Conservation (phyloP, 495 filamentous ascomycete genomes). For the Aspergillus biplanus region DNA sequence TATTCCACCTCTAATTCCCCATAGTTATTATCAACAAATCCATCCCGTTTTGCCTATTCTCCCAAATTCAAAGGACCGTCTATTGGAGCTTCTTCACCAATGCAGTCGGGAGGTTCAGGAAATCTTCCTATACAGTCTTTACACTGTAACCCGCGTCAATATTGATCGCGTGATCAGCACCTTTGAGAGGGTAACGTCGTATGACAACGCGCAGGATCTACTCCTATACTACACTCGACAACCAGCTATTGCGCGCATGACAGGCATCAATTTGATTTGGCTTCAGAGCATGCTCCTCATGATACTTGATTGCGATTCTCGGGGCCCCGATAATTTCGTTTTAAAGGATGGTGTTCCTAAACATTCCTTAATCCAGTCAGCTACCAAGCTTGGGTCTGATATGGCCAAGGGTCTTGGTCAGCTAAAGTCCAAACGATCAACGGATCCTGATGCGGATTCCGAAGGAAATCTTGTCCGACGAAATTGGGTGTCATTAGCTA, state of each 20-base stretch:
- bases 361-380: constrained; percentile 44
- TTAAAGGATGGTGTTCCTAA: constrained; percentile 49
- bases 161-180: constrained; percentile 38
- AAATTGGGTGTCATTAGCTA: constrained; percentile 74
- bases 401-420: constrained; percentile 47
- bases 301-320: constrained; percentile 49
- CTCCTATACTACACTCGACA: constrained; percentile 59
- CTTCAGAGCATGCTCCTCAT: constrained; percentile 49
- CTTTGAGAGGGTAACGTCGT: constrained; percentile 46
- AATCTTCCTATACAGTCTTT: constrained; percentile 72
- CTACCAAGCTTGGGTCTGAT: constrained; percentile 45
- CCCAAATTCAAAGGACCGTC: constrained; percentile 63
- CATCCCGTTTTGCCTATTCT: constrained; percentile 78
- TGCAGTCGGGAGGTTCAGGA: constrained; percentile 65
- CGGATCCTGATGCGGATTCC: constrained; percentile 63
- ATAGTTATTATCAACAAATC: constrained; percentile 70
- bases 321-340: constrained; percentile 50
- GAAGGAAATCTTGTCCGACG: constrained; percentile 71
- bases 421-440: constrained; percentile 36
- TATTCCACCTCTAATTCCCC: constrained; percentile 25
- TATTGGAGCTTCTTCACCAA: constrained; percentile 63
- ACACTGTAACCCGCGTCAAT: constrained; percentile 49
- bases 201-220: constrained; percentile 48
- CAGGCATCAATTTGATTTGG: constrained; percentile 45
- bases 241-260: constrained; percentile 42